Evolutionary conservation across 83 land plant genomes (phyloP).

Genomic region (Picea mariana): DNA sequence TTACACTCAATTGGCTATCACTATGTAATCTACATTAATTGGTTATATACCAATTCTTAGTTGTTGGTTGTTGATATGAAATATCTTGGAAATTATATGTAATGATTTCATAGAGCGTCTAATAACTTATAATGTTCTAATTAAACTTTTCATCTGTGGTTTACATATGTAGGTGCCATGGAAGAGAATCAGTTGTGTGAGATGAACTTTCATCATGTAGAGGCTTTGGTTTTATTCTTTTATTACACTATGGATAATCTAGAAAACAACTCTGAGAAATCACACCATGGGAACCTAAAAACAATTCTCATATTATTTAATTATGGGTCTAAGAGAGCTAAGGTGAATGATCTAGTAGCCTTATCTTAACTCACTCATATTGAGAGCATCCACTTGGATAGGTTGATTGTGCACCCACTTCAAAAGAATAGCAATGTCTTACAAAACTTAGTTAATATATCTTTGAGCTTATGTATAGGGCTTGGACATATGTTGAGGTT

Average conservation of each 20-base stretch:
- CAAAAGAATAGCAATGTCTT: conserved; percentile 17
- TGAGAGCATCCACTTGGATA: conserved; percentile 55
- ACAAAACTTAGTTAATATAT: conserved; percentile 32
- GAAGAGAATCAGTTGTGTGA: conserved; percentile 45
- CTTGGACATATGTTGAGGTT: conserved; percentile 17
- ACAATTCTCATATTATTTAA: conserved; percentile 43
- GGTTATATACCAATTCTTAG: no score
- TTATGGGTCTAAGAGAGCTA: conserved; percentile 26
- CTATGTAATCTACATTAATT: no score
- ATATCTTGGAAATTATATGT: background rate
- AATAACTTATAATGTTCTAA: background rate
- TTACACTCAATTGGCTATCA: background rate
- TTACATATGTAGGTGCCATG: conserved; percentile 46
- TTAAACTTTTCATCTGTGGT: background rate
- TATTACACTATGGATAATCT: no score
- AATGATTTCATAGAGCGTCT: background rate
- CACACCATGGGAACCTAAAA: no score
- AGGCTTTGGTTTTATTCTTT: conserved; percentile 57
- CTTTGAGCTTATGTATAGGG: conserved; percentile 43
- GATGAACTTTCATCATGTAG: conserved; percentile 51
- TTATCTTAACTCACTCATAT: conserved; percentile 32
- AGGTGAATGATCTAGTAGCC: conserved; percentile 27
- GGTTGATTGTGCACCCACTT: conserved; percentile 28
- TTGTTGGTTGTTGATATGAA: no score
- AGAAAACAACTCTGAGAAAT: no score